Conservation (phyloP, 2,329 filamentous ascomycete species). For the Phymatotrichopsis omnivora region DNA sequence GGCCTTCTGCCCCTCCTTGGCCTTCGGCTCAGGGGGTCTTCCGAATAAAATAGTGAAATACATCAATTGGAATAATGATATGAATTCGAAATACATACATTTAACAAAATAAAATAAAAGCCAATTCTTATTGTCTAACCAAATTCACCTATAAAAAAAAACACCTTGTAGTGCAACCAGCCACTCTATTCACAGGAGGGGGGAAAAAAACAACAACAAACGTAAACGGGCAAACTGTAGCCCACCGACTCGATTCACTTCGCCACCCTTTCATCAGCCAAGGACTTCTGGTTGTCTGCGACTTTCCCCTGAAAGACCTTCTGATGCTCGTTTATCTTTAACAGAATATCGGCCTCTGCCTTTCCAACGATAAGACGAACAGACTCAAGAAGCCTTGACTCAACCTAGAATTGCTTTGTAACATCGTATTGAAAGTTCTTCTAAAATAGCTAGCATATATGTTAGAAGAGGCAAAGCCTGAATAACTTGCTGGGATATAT, state of each 20-base stretch:
- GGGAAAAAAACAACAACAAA: no score
- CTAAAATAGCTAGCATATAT: not conserved
- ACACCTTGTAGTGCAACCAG: no score
- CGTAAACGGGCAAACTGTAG: no score
- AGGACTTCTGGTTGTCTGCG: not conserved
- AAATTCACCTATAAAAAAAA: no score
- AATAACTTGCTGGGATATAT: slow-evolving; percentile 1
- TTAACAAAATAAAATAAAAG: no score
- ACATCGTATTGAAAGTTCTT: not conserved
- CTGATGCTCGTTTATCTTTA: not conserved
- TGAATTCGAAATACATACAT: no score
- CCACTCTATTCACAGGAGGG: no score
- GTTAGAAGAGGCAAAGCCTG: not conserved
- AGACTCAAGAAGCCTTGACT: not conserved
- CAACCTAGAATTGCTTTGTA: not conserved
- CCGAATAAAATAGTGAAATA: no score
- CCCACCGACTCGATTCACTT: slow-evolving; percentile 2
- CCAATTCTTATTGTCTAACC: no score
- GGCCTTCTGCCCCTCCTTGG: no score
- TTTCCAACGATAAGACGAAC: slow-evolving; percentile 1
- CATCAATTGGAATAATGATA: no score
- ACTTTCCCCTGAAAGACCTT: slow-evolving; percentile 1
- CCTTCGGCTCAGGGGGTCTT: no score
- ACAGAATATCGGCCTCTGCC: slow-evolving; percentile 2
- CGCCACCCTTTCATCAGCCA: not conserved